phyloP scores from a whole-genome alignment of 495 filamentous ascomycete genomes.

The Bacidia rubella region DNA sequence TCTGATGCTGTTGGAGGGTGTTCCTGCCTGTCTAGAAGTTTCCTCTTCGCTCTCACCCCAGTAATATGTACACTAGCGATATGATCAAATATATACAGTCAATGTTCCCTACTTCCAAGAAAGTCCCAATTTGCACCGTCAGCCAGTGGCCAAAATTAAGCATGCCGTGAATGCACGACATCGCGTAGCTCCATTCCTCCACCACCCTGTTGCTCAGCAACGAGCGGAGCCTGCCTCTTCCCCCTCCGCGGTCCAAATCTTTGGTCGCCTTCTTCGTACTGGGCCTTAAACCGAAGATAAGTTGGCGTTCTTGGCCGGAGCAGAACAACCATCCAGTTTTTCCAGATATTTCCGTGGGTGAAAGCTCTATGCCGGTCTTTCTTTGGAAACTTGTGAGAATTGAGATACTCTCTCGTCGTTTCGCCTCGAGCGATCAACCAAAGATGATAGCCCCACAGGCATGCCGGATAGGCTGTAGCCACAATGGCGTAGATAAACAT shows the following conservation, averaged over 20 bases:
- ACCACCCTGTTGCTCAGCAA: conserved; percentile 40
- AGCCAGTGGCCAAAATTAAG: neutral
- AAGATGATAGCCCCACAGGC: conserved; percentile 74
- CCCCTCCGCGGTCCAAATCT: conserved; percentile 54
- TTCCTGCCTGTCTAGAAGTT: neutral
- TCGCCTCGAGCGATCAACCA: conserved; percentile 83
- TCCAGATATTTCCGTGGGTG: conserved; percentile 59
- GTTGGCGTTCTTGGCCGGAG: conserved; percentile 74
- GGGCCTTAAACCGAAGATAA: conserved; percentile 74
- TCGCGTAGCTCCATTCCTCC: conserved; percentile 44
- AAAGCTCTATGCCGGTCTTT: conserved; percentile 86
- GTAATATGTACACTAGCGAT: neutral
- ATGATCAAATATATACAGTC: conserved; percentile 3
- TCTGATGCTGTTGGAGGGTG: neutral
- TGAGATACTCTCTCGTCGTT: conserved; percentile 91
- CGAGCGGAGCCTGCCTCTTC: conserved; percentile 31
- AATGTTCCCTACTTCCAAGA: neutral
- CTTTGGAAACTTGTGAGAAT: conserved; percentile 86
- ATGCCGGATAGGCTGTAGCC: conserved; percentile 65
- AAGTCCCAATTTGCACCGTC: neutral
- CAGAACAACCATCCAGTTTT: conserved; percentile 72
- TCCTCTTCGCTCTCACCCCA: neutral
- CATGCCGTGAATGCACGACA: conserved; percentile 21
- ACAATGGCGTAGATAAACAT: conserved; percentile 76
- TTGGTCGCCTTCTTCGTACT: conserved; percentile 71